Evolutionary conservation across 371 early-diverging fungal species (phyloP).

Genomic region (Chytridium lagenaria): DNA sequence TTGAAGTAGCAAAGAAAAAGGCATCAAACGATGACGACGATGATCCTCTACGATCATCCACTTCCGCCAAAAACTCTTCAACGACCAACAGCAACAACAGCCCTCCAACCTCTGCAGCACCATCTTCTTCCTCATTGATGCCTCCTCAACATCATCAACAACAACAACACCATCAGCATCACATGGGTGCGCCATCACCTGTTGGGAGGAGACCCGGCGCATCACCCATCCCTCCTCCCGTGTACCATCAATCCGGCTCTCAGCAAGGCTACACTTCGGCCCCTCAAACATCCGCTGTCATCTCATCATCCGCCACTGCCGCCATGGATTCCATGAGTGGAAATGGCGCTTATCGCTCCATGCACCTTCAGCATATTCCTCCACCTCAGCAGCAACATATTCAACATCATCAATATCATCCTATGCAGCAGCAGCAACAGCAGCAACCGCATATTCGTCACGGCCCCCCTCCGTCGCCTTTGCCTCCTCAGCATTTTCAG

Average conservation of each 20-base stretch:
- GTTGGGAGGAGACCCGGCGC: too few relatives aligned
- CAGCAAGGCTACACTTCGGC: too few relatives aligned
- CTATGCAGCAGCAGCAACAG: neutral
- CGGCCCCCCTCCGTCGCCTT: neutral
- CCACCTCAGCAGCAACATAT: too few relatives aligned
- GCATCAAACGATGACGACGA: neutral
- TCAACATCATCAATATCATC: too few relatives aligned
- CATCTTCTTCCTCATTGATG: neutral
- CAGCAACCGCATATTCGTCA: neutral
- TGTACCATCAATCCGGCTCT: too few relatives aligned
- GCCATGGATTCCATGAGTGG: neutral
- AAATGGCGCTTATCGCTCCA: neutral
- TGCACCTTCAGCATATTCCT: neutral
- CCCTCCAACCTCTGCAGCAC: neutral
- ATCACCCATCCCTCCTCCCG: too few relatives aligned
- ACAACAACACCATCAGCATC: too few relatives aligned
- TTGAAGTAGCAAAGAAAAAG: too few relatives aligned
- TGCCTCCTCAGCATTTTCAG: neutral
- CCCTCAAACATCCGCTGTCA: neutral
- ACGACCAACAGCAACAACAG: neutral
- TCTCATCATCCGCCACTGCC: conserved; percentile 7
- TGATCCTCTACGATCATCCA: neutral
- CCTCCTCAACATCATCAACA: too few relatives aligned
- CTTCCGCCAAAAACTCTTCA: neutral
- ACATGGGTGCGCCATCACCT: too few relatives aligned